These are phyloP conservation scores for Colletotrichum camelliae DNA, from an alignment of 2,329 filamentous ascomycete genomes.

Conservation along the genomic window DNA sequence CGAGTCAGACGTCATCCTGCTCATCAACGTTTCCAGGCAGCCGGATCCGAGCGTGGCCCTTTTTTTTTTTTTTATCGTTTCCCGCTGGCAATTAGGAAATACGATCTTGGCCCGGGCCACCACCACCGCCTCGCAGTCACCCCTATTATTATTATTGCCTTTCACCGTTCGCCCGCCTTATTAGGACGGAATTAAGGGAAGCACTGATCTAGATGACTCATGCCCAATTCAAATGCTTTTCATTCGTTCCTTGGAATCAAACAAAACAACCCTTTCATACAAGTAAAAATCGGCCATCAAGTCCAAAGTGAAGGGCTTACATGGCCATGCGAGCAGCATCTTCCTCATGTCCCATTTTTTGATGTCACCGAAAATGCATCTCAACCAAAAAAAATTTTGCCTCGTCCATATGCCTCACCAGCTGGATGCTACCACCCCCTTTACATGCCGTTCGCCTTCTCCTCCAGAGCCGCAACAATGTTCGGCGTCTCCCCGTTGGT, in stretches of 20 bases:
- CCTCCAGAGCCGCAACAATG: slow-evolving; percentile 42
- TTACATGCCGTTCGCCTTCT: slow-evolving; percentile 42
- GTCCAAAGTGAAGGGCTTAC: neutral
- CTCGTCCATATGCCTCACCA: neutral
- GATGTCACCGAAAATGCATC: neutral
- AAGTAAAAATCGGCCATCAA: neutral
- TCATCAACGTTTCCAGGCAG: neutral
- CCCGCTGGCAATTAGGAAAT: neutral
- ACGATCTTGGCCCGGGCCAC: neutral
- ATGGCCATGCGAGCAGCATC: neutral
- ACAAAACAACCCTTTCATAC: neutral
- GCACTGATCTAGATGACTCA: neutral
- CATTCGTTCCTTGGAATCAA: neutral
- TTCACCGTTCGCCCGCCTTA: neutral
- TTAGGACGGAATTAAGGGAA: neutral
- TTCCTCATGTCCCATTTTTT: neutral
- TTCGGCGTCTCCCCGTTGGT: slow-evolving; percentile 27
- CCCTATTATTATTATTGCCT: neutral
- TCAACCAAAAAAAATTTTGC: neutral
- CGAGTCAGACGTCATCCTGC: slow-evolving; percentile 5
- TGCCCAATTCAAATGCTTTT: neutral
- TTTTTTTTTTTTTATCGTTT: neutral
- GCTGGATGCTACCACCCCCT: neutral
- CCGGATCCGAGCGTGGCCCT: neutral
- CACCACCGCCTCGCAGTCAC: neutral